Percentiles rank a stretch among this genome's conserved stretches.
These are phyloP conservation scores for Ostreobium quekettii DNA, from an alignment of 139 green algal species.

Conservation along the genomic window DNA sequence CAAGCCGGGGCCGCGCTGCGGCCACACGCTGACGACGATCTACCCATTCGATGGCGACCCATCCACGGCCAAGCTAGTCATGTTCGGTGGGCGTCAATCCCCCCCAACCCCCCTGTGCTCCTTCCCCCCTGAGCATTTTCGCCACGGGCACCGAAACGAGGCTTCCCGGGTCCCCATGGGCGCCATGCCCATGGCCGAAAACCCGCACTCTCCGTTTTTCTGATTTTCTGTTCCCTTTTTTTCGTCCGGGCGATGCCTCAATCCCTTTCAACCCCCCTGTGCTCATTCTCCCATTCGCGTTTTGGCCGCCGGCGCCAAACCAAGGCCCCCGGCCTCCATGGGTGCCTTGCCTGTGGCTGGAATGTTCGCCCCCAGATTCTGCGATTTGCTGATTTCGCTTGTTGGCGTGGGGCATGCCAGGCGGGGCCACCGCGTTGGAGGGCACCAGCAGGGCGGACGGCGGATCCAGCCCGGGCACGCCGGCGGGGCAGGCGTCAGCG, in stretches of 20 bases:
- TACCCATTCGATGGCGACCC: slow-evolving; percentile 57
- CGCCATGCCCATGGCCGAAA: too few species aligned
- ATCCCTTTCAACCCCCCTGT: background rate
- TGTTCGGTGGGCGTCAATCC: slow-evolving; percentile 68
- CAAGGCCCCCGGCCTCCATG: slow-evolving; percentile 7
- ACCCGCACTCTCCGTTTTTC: too few species aligned
- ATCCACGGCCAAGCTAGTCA: slow-evolving; percentile 60
- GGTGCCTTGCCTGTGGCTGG: background rate
- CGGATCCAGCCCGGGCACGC: too few species aligned
- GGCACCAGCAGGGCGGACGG: background rate
- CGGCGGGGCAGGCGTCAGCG: too few species aligned
- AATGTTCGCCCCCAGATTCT: background rate
- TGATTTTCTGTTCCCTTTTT: too few species aligned
- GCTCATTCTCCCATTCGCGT: background rate
- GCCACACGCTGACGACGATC: slow-evolving; percentile 87
- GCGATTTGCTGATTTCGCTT: slow-evolving; percentile 9
- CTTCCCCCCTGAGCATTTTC: background rate
- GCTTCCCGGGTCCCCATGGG: too few species aligned
- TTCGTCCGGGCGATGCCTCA: background rate
- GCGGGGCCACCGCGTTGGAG: slow-evolving; percentile 86
- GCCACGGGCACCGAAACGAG: background rate
- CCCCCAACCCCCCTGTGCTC: background rate
- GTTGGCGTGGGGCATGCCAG: too few species aligned
- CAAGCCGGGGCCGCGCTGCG: slow-evolving; percentile 67
- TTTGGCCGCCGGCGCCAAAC: background rate